Percentiles rank a stretch among this genome's conserved stretches.
Evolutionary conservation across 805 yeast genomes (phyloP).

Genomic region (Metschnikowia lochheadii): DNA sequence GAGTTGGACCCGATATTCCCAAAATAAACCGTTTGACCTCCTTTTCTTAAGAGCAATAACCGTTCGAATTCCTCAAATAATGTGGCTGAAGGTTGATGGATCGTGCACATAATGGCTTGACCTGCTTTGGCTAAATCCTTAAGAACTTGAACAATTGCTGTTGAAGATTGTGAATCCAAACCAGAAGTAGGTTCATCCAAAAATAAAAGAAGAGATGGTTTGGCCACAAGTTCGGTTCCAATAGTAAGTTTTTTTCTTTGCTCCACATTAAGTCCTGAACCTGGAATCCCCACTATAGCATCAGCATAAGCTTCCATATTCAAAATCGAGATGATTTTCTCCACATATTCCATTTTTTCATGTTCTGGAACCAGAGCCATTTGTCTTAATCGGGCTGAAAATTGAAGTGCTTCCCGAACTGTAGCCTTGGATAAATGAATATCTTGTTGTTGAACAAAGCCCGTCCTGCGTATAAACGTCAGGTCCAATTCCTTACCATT

Average conservation of each 20-base stretch:
- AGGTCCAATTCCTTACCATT: constrained; percentile 46
- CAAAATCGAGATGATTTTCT: constrained; percentile 43
- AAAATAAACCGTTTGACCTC: constrained; percentile 15
- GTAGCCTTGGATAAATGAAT: constrained; percentile 46
- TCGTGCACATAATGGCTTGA: constrained; percentile 54
- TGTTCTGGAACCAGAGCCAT: constrained; percentile 31
- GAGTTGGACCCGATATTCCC: constrained; percentile 13
- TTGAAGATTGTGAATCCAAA: constrained; percentile 38
- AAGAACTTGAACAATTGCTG: constrained; percentile 52
- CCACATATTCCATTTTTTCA: constrained; percentile 48
- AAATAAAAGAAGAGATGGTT: constrained; percentile 47
- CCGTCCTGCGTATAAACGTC: constrained; percentile 51
- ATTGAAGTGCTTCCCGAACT: constrained; percentile 49
- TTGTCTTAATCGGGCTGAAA: constrained; percentile 48
- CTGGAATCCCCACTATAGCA: constrained; percentile 44
- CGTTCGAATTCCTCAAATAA: constrained; percentile 54
- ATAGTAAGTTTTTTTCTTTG: constrained; percentile 50
- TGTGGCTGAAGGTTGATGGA: constrained; percentile 47
- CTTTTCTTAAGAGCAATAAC: constrained; percentile 42
- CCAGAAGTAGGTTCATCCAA: constrained; percentile 44
- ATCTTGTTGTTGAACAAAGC: constrained; percentile 60
- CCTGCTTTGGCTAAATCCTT: constrained; percentile 47
- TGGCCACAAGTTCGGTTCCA: constrained; percentile 52
- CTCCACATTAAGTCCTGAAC: constrained; percentile 50
- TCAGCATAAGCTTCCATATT: constrained; percentile 53